phyloP scores from a whole-genome alignment of 2,329 filamentous ascomycete species.

The Fusarium mangiferae region DNA sequence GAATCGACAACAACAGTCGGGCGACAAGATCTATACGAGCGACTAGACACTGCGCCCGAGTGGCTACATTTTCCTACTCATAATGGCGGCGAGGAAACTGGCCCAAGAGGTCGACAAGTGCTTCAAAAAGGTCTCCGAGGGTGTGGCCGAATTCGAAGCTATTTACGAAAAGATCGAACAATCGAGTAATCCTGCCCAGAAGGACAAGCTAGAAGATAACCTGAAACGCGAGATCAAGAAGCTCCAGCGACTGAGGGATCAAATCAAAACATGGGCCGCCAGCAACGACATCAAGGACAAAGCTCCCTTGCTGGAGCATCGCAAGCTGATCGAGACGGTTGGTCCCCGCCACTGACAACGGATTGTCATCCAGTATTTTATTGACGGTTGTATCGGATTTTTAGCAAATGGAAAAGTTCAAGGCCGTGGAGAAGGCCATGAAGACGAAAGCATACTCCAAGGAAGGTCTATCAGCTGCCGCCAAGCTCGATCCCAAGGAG shows the following conservation, averaged over 20 bases:
- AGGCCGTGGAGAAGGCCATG: constrained; percentile 99
- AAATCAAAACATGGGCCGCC: constrained; percentile 99
- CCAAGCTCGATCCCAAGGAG: constrained; percentile 96
- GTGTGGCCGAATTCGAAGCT: constrained; percentile 88
- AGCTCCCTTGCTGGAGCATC: constrained; percentile 89
- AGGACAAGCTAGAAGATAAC: constrained; percentile 98
- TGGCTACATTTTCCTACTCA: constrained; percentile 46
- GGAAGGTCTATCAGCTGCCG: constrained; percentile 90
- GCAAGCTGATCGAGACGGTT: constrained; percentile 97
- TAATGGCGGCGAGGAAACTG: constrained; percentile 95
- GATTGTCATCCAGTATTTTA: constrained; percentile 13
- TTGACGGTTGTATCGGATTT: constrained; percentile 31
- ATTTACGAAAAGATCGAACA: constrained; percentile 99
- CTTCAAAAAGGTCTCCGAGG: constrained; percentile 98
- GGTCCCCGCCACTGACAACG: constrained; percentile 48
- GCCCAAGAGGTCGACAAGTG: constrained; percentile 99
- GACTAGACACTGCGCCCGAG: constrained; percentile 24
- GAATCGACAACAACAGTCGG: constrained; percentile 10
- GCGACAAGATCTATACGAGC: constrained; percentile 10
- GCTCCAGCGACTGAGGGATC: constrained; percentile 93
- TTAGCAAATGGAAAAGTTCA: constrained; percentile 99
- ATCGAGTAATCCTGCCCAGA: constrained; percentile 91
- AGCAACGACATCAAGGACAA: constrained; percentile 99
- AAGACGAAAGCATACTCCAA: constrained; percentile 99
- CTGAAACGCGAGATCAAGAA: constrained; percentile 99